These are phyloP conservation scores for Rhizopogon sp. DNA, from an alignment of 768 basidiomycete genomes.

Conservation along the genomic window DNA sequence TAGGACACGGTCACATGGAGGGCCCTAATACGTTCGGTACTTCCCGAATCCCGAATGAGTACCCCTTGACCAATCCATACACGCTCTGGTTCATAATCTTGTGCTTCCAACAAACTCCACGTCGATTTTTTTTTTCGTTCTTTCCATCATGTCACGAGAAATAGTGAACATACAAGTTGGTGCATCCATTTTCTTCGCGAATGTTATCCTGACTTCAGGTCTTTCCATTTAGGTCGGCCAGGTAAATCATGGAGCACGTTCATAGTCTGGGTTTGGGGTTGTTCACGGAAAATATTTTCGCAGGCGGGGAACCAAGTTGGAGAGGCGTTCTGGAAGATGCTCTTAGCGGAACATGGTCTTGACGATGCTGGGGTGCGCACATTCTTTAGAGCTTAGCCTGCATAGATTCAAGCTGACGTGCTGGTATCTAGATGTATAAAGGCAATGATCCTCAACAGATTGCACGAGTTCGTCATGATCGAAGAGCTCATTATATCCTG, in stretches of 20 bases:
- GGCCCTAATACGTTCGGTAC: neutral
- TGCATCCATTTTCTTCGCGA: neutral
- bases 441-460: constrained; percentile 75
- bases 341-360: constrained; percentile 83
- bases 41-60: neutral
- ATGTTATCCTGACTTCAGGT: neutral
- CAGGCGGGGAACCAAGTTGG: constrained; percentile 78
- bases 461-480: constrained; percentile 49
- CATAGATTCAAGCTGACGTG: constrained; percentile 10
- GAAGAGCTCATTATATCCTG: neutral
- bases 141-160: constrained; percentile 59
- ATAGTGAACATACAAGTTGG: constrained; percentile 78
- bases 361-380: constrained; percentile 57
- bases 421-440: constrained; percentile 47
- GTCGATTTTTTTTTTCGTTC: constrained; percentile 13
- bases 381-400: constrained; percentile 7
- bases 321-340: constrained; percentile 85
- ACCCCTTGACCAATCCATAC: constrained; percentile 2
- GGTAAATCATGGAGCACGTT: constrained; percentile 30
- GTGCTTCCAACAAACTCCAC: neutral
- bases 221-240: constrained; percentile 54
- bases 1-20: constrained; percentile 22
- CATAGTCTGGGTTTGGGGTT: neutral
- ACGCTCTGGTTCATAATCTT: constrained; percentile 4
- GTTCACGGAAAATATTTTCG: constrained; percentile 7